Evolutionary conservation across 768 basidiomycete genomes (phyloP), one percentile per base, ranked within the genome.

Genomic region (Boletus insuetus): DNA sequence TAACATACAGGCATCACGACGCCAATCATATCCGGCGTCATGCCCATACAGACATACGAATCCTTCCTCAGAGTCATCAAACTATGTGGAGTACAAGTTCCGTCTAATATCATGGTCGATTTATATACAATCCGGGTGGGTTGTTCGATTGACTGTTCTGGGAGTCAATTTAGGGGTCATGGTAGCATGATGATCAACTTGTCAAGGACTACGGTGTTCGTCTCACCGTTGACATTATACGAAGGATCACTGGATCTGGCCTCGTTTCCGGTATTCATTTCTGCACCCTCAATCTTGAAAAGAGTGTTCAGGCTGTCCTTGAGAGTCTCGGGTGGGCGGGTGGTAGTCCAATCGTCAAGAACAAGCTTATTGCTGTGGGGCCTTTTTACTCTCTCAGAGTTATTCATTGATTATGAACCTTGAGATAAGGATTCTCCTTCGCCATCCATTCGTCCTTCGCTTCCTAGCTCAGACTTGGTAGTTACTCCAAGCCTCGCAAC

Each of bases 1-100:
- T 35, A 2, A 2, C n/a, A 10, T 22, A 42, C 64, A 95, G 97
- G 95, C 32, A 94, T 99, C 65, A 80, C 72, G 0, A 82, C 94
- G 2, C 96, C 97, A 1, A 84, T 99, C 61, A 87, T 99, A 56
- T 94, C 97, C 10, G 94, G 95, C 12, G 84, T 98, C 51, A 97
- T 98, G 94, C 96, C 97, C 1, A 93, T 99, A 53, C 97, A 98
- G 67, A 98, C 91, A 22, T 96, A 94, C 68, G 83, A 88, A 5
- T 97, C 97, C 1, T 98, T 99, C 73, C 77, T 89, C 43, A 86
- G 97, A 44, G 77, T 98, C 63, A 91, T 87, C 20, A 97, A 95
- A 69, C 77, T 99, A 42, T 95, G 92, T 58, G 89, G 89, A 17
- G 84, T 86, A 4, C 78, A 77, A 20, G 85, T 98, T 17, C 96